Evolutionary conservation across 2,329 filamentous ascomycete genomes (phyloP), one percentile per base, ranked within the genome.

Genomic region (Trichoderma sp.): DNA sequence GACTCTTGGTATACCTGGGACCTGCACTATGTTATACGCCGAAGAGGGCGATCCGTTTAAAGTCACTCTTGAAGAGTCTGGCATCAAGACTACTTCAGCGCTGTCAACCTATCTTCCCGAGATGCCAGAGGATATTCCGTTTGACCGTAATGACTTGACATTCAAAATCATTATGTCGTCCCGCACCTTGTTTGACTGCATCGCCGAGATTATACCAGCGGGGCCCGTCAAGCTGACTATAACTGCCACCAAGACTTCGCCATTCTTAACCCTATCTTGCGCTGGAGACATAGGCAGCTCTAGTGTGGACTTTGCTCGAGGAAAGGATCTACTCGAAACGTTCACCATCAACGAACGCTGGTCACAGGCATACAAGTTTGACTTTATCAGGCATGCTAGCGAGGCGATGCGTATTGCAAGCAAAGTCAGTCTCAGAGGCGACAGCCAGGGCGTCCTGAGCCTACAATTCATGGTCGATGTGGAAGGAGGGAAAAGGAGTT

Each of bases 121-220:
- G 74, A 82, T 84, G 55, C 87, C 89, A 17, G 91, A 95, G 66
- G 92, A 95, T 66, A 98, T 99, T 59, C 96, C 95, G 0, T 94
- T 99, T 75, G 90, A 95, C 77, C 89, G 94, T 36, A 88, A 94
- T 65, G 88, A 91, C 67, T 85, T 98, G 9, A 86, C 90, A 9
- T 92, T 98, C 84, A 99, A 98, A 80, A 94, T 97, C 72, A 98
- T 99, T 79, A 97, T 98, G 92, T 92, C 91, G 75, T 89, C 91
- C 12, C 87, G 88, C 39, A 91, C 88, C 81, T 87, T 95, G 5
- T 86, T 92, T 12, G 92, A 95, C 77, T 90, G 91, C 17, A 84
- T 95, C 53, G 86, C 88, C 1, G 93, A 95, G 78, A 86, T 92
- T 62, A 88, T 87, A 1, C 87, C 87, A 13, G 92, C 94, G 30